phyloP scores from a whole-genome alignment of 2,329 filamentous ascomycete genomes.

The Ceratocystis albifundus region DNA sequence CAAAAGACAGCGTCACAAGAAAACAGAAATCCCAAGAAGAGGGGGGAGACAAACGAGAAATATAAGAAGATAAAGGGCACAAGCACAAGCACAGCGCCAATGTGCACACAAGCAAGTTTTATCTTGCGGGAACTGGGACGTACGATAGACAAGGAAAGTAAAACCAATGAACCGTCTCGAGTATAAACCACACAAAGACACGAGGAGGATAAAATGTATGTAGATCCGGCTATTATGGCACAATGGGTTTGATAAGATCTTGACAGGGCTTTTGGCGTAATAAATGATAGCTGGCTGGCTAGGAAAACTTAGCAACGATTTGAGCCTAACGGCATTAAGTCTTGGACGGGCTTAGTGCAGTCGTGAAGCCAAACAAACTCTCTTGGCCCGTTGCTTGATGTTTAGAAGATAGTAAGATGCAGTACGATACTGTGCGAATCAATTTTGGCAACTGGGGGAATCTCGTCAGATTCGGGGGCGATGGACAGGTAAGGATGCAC shows the following conservation, averaged over 20 bases:
- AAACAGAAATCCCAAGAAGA: neutral
- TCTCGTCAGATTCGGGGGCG: neutral
- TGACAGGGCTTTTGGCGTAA: constrained; percentile 12
- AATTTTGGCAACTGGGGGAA: neutral
- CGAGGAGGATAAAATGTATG: constrained; percentile 1
- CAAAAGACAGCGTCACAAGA: neutral
- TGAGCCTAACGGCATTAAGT: constrained; percentile 6
- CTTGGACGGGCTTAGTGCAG: neutral
- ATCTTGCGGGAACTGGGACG: neutral
- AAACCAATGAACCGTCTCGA: neutral
- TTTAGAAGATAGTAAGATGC: too few species aligned
- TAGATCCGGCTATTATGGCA: constrained; percentile 14
- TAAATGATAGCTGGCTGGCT: neutral
- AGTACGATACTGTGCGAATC: too few species aligned
- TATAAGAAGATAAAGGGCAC: neutral
- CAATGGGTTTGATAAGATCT: constrained; percentile 10
- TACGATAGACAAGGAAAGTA: neutral
- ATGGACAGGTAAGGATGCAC: neutral
- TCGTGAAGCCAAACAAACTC: neutral
- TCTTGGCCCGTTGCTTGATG: too few species aligned
- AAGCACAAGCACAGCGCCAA: neutral
- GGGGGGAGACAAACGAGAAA: neutral
- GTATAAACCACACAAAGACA: neutral
- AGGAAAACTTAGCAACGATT: neutral
- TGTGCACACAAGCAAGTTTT: neutral